A percentile compares a stretch with the other conserved stretches of the same genome.
These are phyloP conservation scores for Ocimum tenuiflorum DNA, from an alignment of 257 asterid species.

Conservation along the genomic window DNA sequence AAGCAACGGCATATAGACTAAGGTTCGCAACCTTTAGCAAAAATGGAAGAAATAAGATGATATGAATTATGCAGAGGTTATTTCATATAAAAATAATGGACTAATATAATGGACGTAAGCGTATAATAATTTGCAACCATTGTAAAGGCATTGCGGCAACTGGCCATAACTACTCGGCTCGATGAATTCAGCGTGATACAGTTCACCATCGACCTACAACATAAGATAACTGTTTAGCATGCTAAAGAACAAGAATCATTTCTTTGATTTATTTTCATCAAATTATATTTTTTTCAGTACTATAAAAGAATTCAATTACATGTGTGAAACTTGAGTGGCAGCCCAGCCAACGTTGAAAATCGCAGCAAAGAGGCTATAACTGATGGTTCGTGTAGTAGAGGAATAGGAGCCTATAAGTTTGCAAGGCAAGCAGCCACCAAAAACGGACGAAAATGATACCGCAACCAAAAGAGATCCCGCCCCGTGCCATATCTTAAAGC, in stretches of 20 bases:
- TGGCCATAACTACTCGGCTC: conserved; percentile 85
- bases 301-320: conserved; percentile 37
- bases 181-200: conserved; percentile 87
- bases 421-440: conserved; percentile 94
- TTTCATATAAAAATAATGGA: background rate
- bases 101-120: conserved; percentile 7
- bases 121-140: conserved; percentile 51
- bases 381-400: conserved; percentile 43
- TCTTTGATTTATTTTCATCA: no score
- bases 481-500: conserved; percentile 78
- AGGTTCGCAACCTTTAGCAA: conserved; percentile 74
- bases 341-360: conserved; percentile 93
- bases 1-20: conserved; percentile 76
- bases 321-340: conserved; percentile 95
- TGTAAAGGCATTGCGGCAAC: conserved; percentile 91
- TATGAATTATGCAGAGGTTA: background rate
- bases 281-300: background rate
- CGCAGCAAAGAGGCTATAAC: conserved; percentile 80
- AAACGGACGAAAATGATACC: conserved; percentile 79
- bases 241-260: no score
- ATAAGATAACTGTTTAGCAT: background rate
- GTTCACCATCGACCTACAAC: conserved; percentile 92
- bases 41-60: conserved; percentile 1
- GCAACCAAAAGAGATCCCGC: conserved; percentile 80
- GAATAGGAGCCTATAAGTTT: conserved; percentile 62